Evolutionary conservation across 2,329 filamentous ascomycete genomes (phyloP), one percentile per base, ranked within the genome.

Genomic region (Pseudohalonectria lignicola): DNA sequence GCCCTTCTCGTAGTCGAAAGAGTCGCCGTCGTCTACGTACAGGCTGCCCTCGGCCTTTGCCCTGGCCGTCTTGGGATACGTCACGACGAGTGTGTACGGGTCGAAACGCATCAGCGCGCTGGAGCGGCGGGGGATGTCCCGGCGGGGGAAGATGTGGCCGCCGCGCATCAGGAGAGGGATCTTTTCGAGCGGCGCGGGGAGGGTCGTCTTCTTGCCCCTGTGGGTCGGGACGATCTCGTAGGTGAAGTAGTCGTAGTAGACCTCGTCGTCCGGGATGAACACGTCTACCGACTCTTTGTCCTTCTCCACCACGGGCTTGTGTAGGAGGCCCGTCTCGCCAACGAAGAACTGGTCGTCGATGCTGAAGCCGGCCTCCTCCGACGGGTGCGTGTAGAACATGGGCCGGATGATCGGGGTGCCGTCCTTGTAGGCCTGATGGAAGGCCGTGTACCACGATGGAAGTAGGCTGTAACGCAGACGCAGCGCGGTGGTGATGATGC

Each of bases 211-310:
- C 56, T 82, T 81, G 45, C 85, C 83, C 44, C 79, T 77, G 18
- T 81, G 73, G 17, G 79, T 79, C 29, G 67, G 60, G 53, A 93
- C 77, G 31, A 76, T 66, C 31, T 81, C 76, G 63, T 86, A 95
- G 50, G 86, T 86, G 55, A 92, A 93, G 65, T 98, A 98, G 61
- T 96, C 85, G 53, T 88, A 98, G 61, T 98, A 96, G 38, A 83
- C 73, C 58, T 93, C 85, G 41, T 82, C 74, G 49, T 96, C 90
- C 1, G 88, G 82, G 39, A 98, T 76, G 63, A 93, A 95, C 41
- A 98, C 74, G 16, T 87, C 79, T 1, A 80, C 77, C 16, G 74
- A 77, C 15, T 74, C 71, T 34, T 80, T 78, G 45, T 79, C 83
- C 60, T 94, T 78, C 18, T 79, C 75, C 2, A 87, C 82, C 12